Base-by-base conservation (phyloP, 768 basidiomycete species). In the Agaricus sinodeliciosus region DNA sequence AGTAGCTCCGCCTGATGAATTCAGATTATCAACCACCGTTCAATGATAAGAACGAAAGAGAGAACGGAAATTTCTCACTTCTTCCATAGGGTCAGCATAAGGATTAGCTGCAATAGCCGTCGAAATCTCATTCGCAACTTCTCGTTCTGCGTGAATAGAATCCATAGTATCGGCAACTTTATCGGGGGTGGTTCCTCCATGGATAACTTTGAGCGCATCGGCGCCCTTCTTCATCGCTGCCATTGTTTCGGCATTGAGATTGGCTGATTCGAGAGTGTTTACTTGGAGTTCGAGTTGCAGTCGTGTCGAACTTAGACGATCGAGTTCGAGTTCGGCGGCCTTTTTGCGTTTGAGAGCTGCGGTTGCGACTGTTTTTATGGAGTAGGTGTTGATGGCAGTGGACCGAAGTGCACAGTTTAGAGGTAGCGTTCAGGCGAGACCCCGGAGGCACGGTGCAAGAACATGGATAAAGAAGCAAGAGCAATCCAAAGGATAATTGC, bases 221-320 rank as follows among this genome's bases (percentile, higher is more conserved):
- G 93, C 80, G 35, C 90, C 95, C 68, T 89, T 88, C 87, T 94
- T 96, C 90, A 99, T 96, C 25, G 90, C 94, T 18, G 81, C 75
- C 89, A 99, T 92, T 12, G 94, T 97, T 77, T 97, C 94, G 63
- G 89, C 86, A 67, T 99, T 98, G 69, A 98, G 79, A 73, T 97
- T 98, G 41, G 96, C 96, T 13, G 90, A 91, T 69, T 98, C 96
- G 42, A 98, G 80, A 16, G 95, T 95, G 71, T 94, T 94, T 55
- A 98, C 87, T 73, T 98, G 95, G 68, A 90, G 85, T 72, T 97
- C 95, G 27, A 99, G 79, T 62, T 96, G 95, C 65, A 97, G 68
- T 58, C 91, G 81, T 49, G 87, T 88, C 11, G 90, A 90, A 43
- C 83, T 80, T 58, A 98, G 72, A 60, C 86, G 78, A 58, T 96